phyloP scores from a whole-genome alignment of 768 basidiomycete species.

The Cubamyces sp. region DNA sequence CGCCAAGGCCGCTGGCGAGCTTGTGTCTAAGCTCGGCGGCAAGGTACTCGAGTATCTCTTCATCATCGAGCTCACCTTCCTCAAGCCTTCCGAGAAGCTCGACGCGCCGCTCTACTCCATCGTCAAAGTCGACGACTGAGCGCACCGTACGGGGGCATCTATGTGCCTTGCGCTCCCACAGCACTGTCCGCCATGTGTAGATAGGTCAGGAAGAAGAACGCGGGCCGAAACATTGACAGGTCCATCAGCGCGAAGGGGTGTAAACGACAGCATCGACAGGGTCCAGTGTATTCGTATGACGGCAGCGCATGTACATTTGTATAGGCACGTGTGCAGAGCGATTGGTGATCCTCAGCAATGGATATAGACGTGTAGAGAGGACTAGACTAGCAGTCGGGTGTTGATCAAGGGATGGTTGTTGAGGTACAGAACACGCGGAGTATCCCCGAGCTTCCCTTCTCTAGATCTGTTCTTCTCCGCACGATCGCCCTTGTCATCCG shows the following conservation, averaged over 20 bases:
- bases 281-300: constrained; percentile 7
- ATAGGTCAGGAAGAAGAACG: too few species aligned
- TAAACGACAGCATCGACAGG: neutral
- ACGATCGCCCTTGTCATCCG: constrained; percentile 27
- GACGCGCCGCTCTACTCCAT: constrained; percentile 90
- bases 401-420: constrained; percentile 79
- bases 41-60: constrained; percentile 93
- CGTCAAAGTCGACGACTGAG: constrained; percentile 70
- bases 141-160: neutral
- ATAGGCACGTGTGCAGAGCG: constrained; percentile 7
- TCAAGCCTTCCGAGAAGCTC: constrained; percentile 77
- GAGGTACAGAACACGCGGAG: constrained; percentile 65
- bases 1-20: constrained; percentile 89
- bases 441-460: constrained; percentile 36
- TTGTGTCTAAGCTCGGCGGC: constrained; percentile 81
- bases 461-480: constrained; percentile 21
- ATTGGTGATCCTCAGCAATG: neutral
- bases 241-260: neutral
- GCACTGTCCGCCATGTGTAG: too few species aligned
- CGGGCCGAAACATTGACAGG: too few species aligned
- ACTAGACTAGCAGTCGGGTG: constrained; percentile 54
- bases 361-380: neutral
- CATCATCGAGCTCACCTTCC: constrained; percentile 80
- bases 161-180: too few species aligned
- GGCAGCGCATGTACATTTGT: constrained; percentile 10